phyloP scores from a whole-genome alignment of 225 moss, liverwort and hornwort genomes.

The Thuidium tamariscinum region DNA sequence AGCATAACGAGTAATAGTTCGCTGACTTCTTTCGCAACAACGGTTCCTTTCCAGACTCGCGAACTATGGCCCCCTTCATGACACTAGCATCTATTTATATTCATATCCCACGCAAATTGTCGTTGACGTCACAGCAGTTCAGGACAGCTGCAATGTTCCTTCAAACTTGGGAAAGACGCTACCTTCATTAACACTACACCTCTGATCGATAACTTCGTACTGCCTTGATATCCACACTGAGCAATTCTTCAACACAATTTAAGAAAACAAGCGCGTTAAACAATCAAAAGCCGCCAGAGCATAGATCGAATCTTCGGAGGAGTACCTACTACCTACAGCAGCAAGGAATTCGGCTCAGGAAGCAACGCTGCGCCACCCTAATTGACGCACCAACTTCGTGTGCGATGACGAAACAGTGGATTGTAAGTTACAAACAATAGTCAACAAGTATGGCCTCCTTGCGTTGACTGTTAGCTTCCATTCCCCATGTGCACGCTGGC shows the following conservation, averaged over 20 bases:
- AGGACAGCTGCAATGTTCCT: not conserved
- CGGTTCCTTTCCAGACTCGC: not conserved
- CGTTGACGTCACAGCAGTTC: slow-evolving; percentile 4
- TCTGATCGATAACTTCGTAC: not conserved
- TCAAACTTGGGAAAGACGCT: not conserved
- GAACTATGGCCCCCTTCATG: slow-evolving; percentile 10
- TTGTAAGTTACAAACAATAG: not conserved
- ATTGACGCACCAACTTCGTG: not conserved
- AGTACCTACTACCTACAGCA: not conserved
- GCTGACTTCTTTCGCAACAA: slow-evolving; percentile 5
- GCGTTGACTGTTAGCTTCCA: not conserved
- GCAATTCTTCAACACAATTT: not conserved
- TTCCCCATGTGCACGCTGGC: not conserved
- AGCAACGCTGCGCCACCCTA: slow-evolving; percentile 3
- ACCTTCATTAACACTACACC: slow-evolving; percentile 6
- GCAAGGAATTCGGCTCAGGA: not conserved
- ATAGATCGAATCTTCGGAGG: not conserved
- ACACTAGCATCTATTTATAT: not conserved
- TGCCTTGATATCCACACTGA: not conserved
- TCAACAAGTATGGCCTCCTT: not conserved
- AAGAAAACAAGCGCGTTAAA: not conserved
- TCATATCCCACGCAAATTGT: slow-evolving; percentile 1
- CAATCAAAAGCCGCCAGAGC: not conserved
- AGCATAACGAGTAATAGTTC: slow-evolving; percentile 22
- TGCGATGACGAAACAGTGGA: not conserved